Evolutionary conservation across 148 eudicot genomes (phyloP).

Genomic region (Rhododendron kiyosumense): DNA sequence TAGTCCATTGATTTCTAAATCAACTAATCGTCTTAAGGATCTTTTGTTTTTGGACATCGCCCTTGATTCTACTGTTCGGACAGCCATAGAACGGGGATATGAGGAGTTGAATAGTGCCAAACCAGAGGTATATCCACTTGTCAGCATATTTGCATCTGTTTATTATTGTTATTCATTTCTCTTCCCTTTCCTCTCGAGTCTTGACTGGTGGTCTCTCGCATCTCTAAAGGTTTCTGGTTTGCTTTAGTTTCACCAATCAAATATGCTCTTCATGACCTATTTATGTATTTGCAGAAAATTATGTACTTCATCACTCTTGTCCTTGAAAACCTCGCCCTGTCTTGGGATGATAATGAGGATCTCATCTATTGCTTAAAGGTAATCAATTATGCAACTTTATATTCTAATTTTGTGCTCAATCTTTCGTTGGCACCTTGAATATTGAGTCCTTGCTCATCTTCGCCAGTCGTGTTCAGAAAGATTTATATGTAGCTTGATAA

Average conservation of each 20-base stretch:
- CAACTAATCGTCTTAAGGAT: slow-evolving; percentile 81
- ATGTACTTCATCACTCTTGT: slow-evolving; percentile 88
- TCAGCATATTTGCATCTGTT: slow-evolving; percentile 3
- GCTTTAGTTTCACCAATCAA: neutral
- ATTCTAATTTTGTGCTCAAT: neutral
- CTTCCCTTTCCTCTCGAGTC: neutral
- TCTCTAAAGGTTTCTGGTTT: neutral
- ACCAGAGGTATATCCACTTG: slow-evolving; percentile 67
- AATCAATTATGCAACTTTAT: slow-evolving; percentile 4
- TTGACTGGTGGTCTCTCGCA: neutral
- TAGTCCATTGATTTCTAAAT: slow-evolving; percentile 56
- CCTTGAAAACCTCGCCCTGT: slow-evolving; percentile 85
- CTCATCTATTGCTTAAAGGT: slow-evolving; percentile 93
- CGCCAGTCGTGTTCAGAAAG: neutral
- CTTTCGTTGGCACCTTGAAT: neutral
- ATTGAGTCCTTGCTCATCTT: neutral
- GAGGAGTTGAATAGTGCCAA: slow-evolving; percentile 79
- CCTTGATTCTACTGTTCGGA: slow-evolving; percentile 87
- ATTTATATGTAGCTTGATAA: neutral
- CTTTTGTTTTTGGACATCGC: slow-evolving; percentile 87
- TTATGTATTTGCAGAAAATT: slow-evolving; percentile 58
- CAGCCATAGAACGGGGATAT: slow-evolving; percentile 89
- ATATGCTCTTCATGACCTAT: neutral
- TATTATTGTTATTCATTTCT: neutral
- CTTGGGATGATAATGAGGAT: slow-evolving; percentile 85